phyloP scores from a whole-genome alignment of 1,284 basidiomycete genomes.

The Coriolopsis trogii region DNA sequence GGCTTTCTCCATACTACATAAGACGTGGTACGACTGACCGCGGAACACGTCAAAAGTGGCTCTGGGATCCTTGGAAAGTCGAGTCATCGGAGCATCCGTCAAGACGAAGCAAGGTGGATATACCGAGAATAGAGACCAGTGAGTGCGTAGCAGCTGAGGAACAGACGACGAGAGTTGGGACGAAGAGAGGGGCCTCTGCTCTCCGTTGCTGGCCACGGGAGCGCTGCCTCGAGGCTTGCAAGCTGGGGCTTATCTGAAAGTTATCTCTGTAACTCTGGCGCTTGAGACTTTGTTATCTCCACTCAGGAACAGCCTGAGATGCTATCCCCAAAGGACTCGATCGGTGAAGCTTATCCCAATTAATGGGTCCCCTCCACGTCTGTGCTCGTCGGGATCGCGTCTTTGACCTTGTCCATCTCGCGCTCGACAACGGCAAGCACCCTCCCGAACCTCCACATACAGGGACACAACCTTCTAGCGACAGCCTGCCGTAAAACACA shows the following conservation, averaged over 20 bases:
- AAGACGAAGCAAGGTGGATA: conserved; percentile 9
- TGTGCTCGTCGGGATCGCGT: background rate
- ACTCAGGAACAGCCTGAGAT: background rate
- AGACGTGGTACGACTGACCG: background rate
- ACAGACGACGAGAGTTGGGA: conserved; percentile 10
- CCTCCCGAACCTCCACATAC: too few species aligned
- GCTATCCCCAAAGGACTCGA: too few species aligned
- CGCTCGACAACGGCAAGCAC: conserved; percentile 2
- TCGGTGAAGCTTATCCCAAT: background rate
- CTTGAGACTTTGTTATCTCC: conserved; percentile 3
- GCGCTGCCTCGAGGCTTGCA: conserved; percentile 23
- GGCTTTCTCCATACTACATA: background rate
- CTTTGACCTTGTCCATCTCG: conserved; percentile 7
- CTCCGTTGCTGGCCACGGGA: conserved; percentile 1
- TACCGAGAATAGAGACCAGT: conserved; percentile 6
- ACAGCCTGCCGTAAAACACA: background rate
- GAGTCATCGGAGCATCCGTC: conserved; percentile 10
- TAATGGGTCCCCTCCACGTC: background rate
- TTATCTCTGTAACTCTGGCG: too few species aligned
- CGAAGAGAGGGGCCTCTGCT: conserved; percentile 15
- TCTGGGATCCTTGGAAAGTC: background rate
- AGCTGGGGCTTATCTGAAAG: too few species aligned
- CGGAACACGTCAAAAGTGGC: background rate
- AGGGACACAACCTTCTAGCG: background rate
- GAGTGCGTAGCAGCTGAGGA: conserved; percentile 12